These are phyloP conservation scores for Cyberlindnera maritima DNA, from an alignment of 805 yeast genomes.

Conservation along the genomic window DNA sequence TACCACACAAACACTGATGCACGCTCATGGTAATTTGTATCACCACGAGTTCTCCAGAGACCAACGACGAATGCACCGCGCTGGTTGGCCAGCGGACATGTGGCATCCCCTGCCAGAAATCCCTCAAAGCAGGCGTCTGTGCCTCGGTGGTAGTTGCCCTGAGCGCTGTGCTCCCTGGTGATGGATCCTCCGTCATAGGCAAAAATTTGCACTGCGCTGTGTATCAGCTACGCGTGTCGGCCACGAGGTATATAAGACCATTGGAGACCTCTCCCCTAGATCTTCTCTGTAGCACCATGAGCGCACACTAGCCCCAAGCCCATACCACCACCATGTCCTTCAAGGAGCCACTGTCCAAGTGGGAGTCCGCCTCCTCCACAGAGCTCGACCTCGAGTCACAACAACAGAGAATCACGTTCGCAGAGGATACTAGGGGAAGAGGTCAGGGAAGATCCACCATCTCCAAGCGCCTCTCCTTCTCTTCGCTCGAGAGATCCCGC, in stretches of 20 bases:
- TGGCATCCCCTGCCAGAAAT: neutral
- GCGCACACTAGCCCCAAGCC: neutral
- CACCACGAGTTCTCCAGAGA: constrained; percentile 11
- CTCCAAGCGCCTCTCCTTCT: constrained; percentile 5
- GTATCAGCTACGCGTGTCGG: neutral
- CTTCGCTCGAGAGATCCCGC: constrained; percentile 8
- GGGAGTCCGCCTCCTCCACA: constrained; percentile 9
- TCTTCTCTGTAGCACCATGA: neutral
- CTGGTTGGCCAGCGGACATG: constrained; percentile 4
- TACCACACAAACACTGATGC: constrained; percentile 11
- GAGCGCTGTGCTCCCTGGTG: neutral
- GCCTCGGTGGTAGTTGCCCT: neutral
- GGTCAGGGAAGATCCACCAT: neutral
- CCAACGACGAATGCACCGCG: neutral
- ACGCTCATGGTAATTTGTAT: constrained; percentile 8
- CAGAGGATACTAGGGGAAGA: constrained; percentile 4
- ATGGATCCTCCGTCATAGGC: neutral
- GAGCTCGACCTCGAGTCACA: constrained; percentile 8
- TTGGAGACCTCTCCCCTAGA: neutral
- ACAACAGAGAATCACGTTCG: constrained; percentile 6
- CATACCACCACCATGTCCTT: neutral
- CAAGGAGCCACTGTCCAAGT: constrained; percentile 5
- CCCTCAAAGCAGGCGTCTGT: constrained; percentile 2
- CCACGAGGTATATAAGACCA: neutral
- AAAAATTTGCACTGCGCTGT: neutral